Percentiles rank a stretch among this genome's conserved stretches.
These are phyloP conservation scores for Coemansia sp. DNA, from an alignment of 192 early-diverging fungal species.

Conservation along the genomic window DNA sequence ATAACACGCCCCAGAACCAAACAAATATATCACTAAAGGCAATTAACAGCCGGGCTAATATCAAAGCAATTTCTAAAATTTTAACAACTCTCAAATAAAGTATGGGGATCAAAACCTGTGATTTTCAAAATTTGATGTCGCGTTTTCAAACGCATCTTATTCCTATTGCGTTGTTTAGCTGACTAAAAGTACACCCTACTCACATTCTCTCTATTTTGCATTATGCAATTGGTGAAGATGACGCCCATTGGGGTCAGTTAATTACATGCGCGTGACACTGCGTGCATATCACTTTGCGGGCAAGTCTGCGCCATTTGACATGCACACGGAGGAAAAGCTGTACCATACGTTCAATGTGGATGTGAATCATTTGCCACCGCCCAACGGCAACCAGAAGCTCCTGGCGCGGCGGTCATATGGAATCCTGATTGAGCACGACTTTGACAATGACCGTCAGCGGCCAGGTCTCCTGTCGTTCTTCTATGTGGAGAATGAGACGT, in stretches of 20 bases:
- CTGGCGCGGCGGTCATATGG: slow-evolving; percentile 62
- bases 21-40: no score
- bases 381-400: slow-evolving; percentile 55
- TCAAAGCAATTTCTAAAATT: no score
- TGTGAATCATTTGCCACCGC: slow-evolving; percentile 55
- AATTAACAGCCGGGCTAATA: no score
- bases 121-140: no score
- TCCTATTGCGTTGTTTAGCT: no score
- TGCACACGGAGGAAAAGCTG: slow-evolving; percentile 70
- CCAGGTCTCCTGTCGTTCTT: slow-evolving; percentile 50
- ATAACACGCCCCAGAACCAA: neutral
- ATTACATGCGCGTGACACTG: no score
- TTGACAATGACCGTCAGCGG: slow-evolving; percentile 46
- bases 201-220: neutral
- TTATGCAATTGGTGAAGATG: no score
- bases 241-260: no score
- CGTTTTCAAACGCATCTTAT: no score
- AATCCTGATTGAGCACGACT: slow-evolving; percentile 48
- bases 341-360: slow-evolving; percentile 67
- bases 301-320: slow-evolving; percentile 58
- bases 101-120: no score
- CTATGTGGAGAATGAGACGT: slow-evolving; percentile 52
- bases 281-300: slow-evolving; percentile 60
- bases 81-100: no score
- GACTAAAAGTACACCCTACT: no score